Evolutionary conservation across 768 basidiomycete genomes (phyloP), one percentile per base, ranked within the genome.

Genomic region (Lentinus brumalis): DNA sequence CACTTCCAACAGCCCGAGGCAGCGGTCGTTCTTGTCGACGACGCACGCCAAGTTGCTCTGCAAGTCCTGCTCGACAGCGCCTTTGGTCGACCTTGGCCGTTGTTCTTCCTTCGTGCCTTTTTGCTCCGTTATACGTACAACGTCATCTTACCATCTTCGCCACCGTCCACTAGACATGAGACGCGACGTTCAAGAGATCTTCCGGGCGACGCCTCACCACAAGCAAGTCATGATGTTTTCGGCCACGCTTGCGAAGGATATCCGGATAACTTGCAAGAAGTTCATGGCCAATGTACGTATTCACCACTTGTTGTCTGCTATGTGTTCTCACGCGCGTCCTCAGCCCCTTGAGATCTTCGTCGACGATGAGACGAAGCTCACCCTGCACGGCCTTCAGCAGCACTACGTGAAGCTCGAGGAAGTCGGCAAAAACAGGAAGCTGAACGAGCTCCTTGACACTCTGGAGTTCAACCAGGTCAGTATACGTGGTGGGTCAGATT

Each of bases 211-310:
- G 18, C 97, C 97, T 53, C 96, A 97, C 77, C 95, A 97, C 85
- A 99, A 99, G 82, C 96, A 99, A 83, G 97, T 99, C 67, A 99
- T 99, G 97, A 99, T 99, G 97, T 99, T 99, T 83, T 96, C 94
- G 69, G 97, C 97, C 42, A 99, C 97, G 1, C 79, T 99, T 62
- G 87, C 94, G 59, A 98, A 99, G 81, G 97, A 98, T 66, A 96
- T 99, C 60, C 85, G 97, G 59, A 83, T 88, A 7, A 98, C 97
- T 0, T 99, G 97, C 86, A 98, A 98, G 80, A 98, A 99, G 74
- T 99, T 99, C 76, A 99, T 99, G 97, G 92, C 92, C 35, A 96
- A 93, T 73, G 97, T 98, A 69, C 65, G 95, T 83, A n/a, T 46
- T 21, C n/a, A 16, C 15, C 3, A 8, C 0, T n/a, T 35, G 2